Base-by-base conservation (phyloP, 208 protist genomes). In the Trypanosomatidae sp. region DNA sequence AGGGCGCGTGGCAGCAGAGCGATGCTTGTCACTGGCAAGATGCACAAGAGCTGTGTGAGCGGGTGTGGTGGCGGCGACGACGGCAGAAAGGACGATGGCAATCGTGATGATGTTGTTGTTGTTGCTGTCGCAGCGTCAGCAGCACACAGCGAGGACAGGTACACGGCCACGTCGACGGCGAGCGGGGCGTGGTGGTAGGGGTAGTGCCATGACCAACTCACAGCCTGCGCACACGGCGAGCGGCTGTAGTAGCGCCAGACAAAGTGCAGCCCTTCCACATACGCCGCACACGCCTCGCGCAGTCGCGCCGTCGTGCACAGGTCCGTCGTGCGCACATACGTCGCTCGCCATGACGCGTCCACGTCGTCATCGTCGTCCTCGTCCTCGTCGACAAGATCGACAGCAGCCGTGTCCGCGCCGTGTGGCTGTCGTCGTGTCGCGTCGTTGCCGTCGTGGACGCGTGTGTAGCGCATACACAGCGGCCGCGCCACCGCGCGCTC, bases 161-260 rank as follows among this genome's bases (percentile, higher is more conserved):
- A 88, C 16, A 54, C 30, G n/a, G 60, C 64, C 21, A 92, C 20
- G 46, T 92, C 78, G n/a, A 63, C 24, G 6, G 75, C 67, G 20
- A 88, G 56, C 1, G 83, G 83, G 21, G 45, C 71, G 61, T 92
- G 69, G 33, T 86, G 58, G 51, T 76, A 82, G 13, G 67, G 64
- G 56, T 88, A 92, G 51, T 73, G 75, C 78, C 83, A 92, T 1
- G 64, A 67, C 83, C 78, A 92, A 53, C 55, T 78, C 39, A 78
- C 71, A 25, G 8, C 11, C 26, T 59, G 42, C 16, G 42, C 18
- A 5, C 61, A 66, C 41, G 59, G 70, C 15, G 49, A 51, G 11
- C 22, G 39, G 45, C 61, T 81, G 66, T 92, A 92, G 56, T 92
- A 92, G 23, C 76, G 61, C 79, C 77, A 88, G 13, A 88, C 70